Conservation (phyloP, 768 basidiomycete genomes). For the Amanita fuliginea region DNA sequence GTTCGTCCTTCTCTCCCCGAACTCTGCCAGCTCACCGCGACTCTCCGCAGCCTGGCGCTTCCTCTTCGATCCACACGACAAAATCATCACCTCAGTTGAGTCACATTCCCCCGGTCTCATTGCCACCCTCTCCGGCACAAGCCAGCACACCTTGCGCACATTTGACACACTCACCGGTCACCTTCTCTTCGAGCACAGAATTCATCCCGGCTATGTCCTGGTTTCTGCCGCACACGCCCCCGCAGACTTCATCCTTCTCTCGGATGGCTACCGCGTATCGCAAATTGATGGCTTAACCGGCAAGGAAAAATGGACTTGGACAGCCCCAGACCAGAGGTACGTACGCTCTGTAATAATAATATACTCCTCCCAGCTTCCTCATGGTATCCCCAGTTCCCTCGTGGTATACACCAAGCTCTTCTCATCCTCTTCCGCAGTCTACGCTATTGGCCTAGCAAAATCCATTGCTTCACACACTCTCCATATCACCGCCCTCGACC, state of each 20-base stretch:
- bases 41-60: conserved; percentile 63
- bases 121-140: conserved; percentile 65
- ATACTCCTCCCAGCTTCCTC: conserved; percentile 3
- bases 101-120: conserved; percentile 38
- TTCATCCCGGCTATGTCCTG: conserved; percentile 52
- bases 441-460: conserved; percentile 41
- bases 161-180: conserved; percentile 57
- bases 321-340: conserved; percentile 56
- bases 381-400: conserved; percentile 35
- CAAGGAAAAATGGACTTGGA: conserved; percentile 59
- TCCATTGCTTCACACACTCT: conserved; percentile 48
- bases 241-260: conserved; percentile 36
- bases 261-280: conserved; percentile 49
- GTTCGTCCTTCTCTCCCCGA: conserved; percentile 29
- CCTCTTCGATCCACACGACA: conserved; percentile 59
- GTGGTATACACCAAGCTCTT: conserved; percentile 55
- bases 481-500: conserved; percentile 51
- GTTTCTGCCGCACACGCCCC: conserved; percentile 16
- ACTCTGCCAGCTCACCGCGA: not conserved
- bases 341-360: conserved; percentile 30
- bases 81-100: conserved; percentile 54
- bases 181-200: conserved; percentile 50
- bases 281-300: conserved; percentile 42
- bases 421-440: conserved; percentile 41
- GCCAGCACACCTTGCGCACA: conserved; percentile 55